Evolutionary conservation across 1,284 basidiomycete genomes (phyloP).

Genomic region (Apiotrichum sp.): DNA sequence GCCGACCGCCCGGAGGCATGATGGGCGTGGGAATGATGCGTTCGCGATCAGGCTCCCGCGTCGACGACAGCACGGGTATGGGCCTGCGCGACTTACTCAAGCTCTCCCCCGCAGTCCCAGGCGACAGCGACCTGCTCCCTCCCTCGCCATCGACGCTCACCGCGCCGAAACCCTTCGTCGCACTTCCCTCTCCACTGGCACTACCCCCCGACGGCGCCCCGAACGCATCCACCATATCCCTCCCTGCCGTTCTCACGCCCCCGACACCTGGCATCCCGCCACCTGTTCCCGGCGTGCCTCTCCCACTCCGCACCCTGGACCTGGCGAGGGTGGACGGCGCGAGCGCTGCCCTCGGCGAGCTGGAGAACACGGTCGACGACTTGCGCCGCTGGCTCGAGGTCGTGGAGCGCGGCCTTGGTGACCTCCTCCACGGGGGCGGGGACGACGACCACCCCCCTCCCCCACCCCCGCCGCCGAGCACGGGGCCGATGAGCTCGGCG

Average conservation of each 20-base stretch:
- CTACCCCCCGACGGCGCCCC: constrained; percentile 30
- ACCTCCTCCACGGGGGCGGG: constrained; percentile 50
- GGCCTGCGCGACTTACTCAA: constrained; percentile 42
- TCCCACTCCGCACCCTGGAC: constrained; percentile 10
- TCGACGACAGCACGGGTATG: constrained; percentile 27
- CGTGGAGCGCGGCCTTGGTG: constrained; percentile 64
- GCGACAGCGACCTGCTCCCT: constrained; percentile 58
- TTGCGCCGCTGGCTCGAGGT: constrained; percentile 72
- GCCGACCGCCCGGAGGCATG: constrained; percentile 4
- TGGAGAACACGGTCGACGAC: constrained; percentile 70
- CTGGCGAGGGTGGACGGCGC: constrained; percentile 7
- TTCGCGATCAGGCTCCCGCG: constrained; percentile 33
- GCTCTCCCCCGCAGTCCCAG: constrained; percentile 40
- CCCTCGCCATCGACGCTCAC: constrained; percentile 61
- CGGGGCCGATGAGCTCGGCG: too few relatives aligned
- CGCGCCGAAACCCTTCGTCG: constrained; percentile 38
- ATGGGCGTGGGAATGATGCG: constrained; percentile 32
- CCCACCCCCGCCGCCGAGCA: background rate
- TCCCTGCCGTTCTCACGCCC: constrained; percentile 1
- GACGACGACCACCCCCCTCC: background rate
- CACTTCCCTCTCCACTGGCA: constrained; percentile 51
- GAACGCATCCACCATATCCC: constrained; percentile 2
- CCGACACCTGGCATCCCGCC: constrained; percentile 3
- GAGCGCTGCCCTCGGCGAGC: constrained; percentile 53
- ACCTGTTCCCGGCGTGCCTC: constrained; percentile 2